phyloP scores from a whole-genome alignment of 108 stramenopile species.

The Skeletonema costatum region DNA sequence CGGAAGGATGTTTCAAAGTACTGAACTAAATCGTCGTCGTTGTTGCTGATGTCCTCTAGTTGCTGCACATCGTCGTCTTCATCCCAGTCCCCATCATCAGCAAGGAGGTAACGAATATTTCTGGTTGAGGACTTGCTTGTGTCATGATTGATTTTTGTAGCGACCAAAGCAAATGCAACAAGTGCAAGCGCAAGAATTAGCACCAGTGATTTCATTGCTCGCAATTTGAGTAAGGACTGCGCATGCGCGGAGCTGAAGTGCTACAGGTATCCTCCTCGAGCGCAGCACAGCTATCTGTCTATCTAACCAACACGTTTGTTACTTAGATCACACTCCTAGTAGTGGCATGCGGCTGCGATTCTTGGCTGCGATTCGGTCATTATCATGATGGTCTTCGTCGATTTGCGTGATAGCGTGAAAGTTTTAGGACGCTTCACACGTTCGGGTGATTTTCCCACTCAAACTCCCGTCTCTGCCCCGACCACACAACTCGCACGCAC shows the following conservation, averaged over 20 bases:
- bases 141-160: neutral
- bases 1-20: neutral
- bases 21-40: neutral
- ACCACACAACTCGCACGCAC: neutral
- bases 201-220: neutral
- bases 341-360: no score
- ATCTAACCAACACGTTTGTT: no score
- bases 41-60: neutral
- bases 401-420: neutral
- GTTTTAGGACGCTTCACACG: neutral
- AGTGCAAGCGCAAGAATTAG: neutral
- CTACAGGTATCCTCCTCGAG: neutral
- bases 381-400: no score
- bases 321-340: no score
- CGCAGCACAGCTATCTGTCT: no score
- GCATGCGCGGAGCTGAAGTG: no score
- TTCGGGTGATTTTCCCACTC: neutral
- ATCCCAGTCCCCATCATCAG: neutral
- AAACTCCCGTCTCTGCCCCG: neutral
- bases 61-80: neutral
- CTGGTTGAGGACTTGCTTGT: neutral
- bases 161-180: neutral
- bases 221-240: neutral
- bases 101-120: neutral
- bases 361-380: no score